Evolutionary conservation across 1,284 basidiomycete species (phyloP).

Genomic region (Cutaneotrichosporon sp.): DNA sequence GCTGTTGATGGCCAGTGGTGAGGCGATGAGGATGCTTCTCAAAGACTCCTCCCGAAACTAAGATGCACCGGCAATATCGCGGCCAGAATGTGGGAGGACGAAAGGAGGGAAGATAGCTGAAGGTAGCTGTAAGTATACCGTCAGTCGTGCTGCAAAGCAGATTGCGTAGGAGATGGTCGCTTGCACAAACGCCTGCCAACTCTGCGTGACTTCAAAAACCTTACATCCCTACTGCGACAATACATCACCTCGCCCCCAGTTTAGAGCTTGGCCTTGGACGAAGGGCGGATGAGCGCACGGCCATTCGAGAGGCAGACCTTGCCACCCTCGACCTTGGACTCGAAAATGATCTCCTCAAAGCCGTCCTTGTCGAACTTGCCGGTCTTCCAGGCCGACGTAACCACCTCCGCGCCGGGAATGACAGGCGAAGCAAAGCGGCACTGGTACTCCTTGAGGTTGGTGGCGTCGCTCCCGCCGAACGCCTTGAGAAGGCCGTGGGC

Average conservation of each 20-base stretch:
- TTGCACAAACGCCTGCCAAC: not conserved
- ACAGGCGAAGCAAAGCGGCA: constrained; percentile 25
- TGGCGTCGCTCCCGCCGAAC: constrained; percentile 21
- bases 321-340: constrained; percentile 22
- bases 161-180: not conserved
- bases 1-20: no score
- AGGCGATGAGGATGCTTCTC: no score
- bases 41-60: no score
- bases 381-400: constrained; percentile 22
- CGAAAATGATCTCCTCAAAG: constrained; percentile 26
- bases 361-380: constrained; percentile 28
- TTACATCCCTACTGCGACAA: not conserved
- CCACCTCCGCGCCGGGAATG: constrained; percentile 26
- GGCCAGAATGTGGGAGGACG: no score
- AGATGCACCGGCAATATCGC: no score
- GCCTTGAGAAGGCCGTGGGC: constrained; percentile 25
- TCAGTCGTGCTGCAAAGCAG: no score
- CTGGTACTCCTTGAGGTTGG: constrained; percentile 26
- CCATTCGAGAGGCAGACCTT: constrained; percentile 24
- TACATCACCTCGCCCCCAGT: not conserved
- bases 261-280: constrained; percentile 14
- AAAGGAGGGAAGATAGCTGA: no score
- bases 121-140: not conserved
- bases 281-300: constrained; percentile 20
- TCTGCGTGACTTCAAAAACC: not conserved